phyloP scores from a whole-genome alignment of 2,329 filamentous ascomycete species.

The Botrytis deweyae region DNA sequence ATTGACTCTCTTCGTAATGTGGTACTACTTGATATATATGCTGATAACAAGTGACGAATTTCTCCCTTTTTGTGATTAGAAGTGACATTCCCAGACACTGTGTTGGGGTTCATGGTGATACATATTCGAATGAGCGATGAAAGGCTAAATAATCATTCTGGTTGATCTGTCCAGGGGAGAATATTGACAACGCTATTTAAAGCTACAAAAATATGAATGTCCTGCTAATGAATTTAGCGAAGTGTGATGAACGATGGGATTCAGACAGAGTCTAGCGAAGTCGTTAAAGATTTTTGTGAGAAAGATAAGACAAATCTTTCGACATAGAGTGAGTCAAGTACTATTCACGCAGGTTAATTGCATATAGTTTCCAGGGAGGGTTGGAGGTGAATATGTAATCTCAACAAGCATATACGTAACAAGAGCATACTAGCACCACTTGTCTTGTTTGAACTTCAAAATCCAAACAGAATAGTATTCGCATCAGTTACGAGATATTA shows the following conservation, averaged over 20 bases:
- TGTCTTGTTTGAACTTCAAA: no score
- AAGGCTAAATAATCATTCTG: not conserved
- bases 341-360: not conserved
- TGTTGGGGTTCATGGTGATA: rapidly evolving
- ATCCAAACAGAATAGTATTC: rapidly evolving
- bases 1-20: not conserved
- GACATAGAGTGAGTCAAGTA: not conserved
- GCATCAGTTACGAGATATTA: not conserved
- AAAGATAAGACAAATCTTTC: not conserved
- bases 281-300: not conserved
- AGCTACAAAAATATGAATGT: not conserved
- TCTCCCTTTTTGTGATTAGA: not conserved
- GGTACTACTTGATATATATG: not conserved
- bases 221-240: not conserved
- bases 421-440: not conserved
- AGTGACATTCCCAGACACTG: not conserved
- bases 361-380: not conserved
- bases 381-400: not conserved
- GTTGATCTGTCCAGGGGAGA: not conserved
- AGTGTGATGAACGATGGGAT: not conserved
- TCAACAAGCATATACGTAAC: not conserved
- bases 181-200: not conserved
- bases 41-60: not conserved
- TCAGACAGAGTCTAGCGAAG: not conserved
- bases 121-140: not conserved